These are phyloP conservation scores for Psidium guajava DNA, from an alignment of 345 rosid species.

Conservation along the genomic window DNA sequence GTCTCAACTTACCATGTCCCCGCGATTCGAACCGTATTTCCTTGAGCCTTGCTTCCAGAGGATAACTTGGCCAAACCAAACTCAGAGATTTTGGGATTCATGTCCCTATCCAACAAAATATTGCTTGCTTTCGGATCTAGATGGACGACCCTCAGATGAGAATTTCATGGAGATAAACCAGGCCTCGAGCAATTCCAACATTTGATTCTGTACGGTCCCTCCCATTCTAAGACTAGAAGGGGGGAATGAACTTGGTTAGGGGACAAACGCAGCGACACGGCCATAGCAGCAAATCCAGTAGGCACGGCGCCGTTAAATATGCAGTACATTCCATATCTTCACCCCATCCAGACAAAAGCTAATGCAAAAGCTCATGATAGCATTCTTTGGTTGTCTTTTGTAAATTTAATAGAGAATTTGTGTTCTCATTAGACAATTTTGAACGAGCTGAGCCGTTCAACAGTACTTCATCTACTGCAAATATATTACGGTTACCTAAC, in stretches of 20 bases:
- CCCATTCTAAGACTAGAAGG: background rate
- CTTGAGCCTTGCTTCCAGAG: slow-evolving; percentile 11
- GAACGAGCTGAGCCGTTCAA: no score
- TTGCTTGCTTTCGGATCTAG: slow-evolving; percentile 14
- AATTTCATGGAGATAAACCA: slow-evolving; percentile 9
- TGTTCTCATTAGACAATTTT: no score
- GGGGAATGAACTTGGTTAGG: background rate
- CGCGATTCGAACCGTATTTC: slow-evolving; percentile 6
- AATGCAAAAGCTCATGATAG: no score
- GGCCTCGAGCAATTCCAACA: slow-evolving; percentile 11
- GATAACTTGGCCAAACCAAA: slow-evolving; percentile 20
- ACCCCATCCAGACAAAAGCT: no score
- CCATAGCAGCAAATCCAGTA: background rate
- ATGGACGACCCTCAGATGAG: background rate
- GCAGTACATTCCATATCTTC: background rate
- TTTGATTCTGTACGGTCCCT: background rate
- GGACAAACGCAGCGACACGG: background rate
- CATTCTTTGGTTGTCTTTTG: no score
- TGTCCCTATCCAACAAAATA: slow-evolving; percentile 8
- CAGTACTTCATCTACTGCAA: no score
- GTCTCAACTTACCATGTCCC: slow-evolving; percentile 17
- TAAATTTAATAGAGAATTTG: no score
- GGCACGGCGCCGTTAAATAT: background rate
- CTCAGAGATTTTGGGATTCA: slow-evolving; percentile 19
- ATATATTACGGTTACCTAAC: no score